These are phyloP conservation scores for Paecilomyces variotii DNA, from an alignment of 2,329 filamentous ascomycete genomes.

Conservation along the genomic window DNA sequence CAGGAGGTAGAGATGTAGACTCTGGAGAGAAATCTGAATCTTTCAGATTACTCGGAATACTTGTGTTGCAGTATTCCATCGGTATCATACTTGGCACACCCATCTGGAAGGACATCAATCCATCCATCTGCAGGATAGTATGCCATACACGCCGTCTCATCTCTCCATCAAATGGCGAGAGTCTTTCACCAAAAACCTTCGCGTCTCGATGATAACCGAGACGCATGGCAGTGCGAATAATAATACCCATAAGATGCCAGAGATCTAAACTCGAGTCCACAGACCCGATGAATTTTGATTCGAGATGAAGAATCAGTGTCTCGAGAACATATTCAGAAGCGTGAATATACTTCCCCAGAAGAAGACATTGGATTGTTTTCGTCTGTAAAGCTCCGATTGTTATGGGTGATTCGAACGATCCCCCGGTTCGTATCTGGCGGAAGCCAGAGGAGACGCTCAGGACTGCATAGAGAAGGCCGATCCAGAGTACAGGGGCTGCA, in stretches of 20 bases:
- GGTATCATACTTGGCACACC: conserved; percentile 53
- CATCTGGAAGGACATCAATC: conserved; percentile 52
- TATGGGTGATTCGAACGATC: neutral
- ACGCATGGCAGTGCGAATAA: conserved; percentile 47
- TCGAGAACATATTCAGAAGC: conserved; percentile 46
- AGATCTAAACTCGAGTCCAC: conserved; percentile 46
- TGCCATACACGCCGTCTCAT: conserved; percentile 30
- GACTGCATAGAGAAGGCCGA: conserved; percentile 10
- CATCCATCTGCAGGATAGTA: conserved; percentile 43
- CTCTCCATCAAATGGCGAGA: conserved; percentile 47
- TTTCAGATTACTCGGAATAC: conserved; percentile 45
- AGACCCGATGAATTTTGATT: conserved; percentile 45
- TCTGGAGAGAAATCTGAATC: conserved; percentile 51
- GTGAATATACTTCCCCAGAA: conserved; percentile 45
- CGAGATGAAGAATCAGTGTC: conserved; percentile 46
- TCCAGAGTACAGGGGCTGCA: conserved; percentile 8
- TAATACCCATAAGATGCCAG: conserved; percentile 44
- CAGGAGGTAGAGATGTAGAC: conserved; percentile 39
- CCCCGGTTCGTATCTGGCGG: neutral
- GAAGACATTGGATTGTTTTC: conserved; percentile 43
- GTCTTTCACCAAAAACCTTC: conserved; percentile 35
- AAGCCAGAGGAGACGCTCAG: conserved; percentile 4
- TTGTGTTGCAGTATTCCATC: conserved; percentile 50
- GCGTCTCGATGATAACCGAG: conserved; percentile 51
- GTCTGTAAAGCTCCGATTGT: conserved; percentile 1